phyloP scores from a whole-genome alignment of 2,329 filamentous ascomycete species.

The Bipolaris sorokiniana region DNA sequence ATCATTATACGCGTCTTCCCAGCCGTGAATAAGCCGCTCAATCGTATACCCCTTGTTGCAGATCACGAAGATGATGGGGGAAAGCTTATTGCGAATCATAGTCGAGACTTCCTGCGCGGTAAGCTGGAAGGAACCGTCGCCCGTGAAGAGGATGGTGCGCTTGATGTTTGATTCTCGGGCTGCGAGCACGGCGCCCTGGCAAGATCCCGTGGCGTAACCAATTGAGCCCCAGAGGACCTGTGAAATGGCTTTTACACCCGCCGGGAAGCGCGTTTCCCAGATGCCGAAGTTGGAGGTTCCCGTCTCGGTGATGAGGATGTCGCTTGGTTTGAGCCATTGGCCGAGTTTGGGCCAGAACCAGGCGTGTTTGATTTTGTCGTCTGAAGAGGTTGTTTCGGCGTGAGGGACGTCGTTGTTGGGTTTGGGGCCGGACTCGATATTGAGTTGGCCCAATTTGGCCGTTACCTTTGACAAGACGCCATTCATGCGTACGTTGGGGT shows the following conservation, averaged over 20 bases:
- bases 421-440: constrained; percentile 59
- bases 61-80: constrained; percentile 82
- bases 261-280: constrained; percentile 81
- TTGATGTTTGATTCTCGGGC: constrained; percentile 67
- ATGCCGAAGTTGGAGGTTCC: constrained; percentile 89
- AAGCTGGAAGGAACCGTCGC: constrained; percentile 85
- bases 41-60: constrained; percentile 91
- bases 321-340: constrained; percentile 72
- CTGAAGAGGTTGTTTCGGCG: constrained; percentile 37
- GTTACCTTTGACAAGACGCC: constrained; percentile 76
- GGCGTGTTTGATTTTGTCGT: constrained; percentile 66
- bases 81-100: constrained; percentile 76
- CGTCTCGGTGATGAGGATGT: constrained; percentile 85
- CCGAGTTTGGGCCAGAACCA: constrained; percentile 81
- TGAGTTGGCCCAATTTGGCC: constrained; percentile 63
- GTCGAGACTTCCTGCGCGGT: constrained; percentile 84
- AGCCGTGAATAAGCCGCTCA: constrained; percentile 85
- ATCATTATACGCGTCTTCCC: constrained; percentile 81
- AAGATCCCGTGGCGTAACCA: constrained; percentile 67
- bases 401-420: constrained; percentile 59
- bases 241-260: constrained; percentile 77
- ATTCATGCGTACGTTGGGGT: constrained; percentile 77
- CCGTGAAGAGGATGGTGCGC: constrained; percentile 83
- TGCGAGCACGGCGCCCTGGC: constrained; percentile 74
- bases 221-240: constrained; percentile 77